Conservation (phyloP, 2,329 filamentous ascomycete species). For the Phyllosticta citrichinensis region DNA sequence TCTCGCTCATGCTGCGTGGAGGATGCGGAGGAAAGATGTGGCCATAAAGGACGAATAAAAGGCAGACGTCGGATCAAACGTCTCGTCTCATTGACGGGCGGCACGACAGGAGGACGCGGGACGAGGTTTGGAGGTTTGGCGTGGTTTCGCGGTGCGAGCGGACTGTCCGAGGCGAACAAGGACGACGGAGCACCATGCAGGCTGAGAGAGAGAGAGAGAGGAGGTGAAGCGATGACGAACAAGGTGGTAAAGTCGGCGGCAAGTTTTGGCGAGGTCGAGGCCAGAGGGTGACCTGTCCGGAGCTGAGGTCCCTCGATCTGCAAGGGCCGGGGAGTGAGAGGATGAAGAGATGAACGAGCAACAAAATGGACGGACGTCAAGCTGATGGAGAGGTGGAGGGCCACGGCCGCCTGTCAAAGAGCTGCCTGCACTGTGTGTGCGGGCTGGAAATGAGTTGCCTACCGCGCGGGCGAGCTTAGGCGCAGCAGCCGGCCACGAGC, state of each 20-base stretch:
- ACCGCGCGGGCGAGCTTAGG: too few species aligned
- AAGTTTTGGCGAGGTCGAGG: background rate
- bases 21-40: background rate
- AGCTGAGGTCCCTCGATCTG: background rate
- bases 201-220: background rate
- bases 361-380: too few species aligned
- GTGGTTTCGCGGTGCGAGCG: slow-evolving; percentile 4
- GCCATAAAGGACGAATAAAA: background rate
- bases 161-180: slow-evolving; percentile 9
- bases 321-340: background rate
- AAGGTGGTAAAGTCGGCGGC: background rate
- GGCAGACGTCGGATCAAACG: background rate
- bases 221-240: background rate
- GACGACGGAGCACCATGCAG: background rate
- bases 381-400: too few species aligned
- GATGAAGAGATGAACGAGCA: too few species aligned
- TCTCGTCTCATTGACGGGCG: background rate
- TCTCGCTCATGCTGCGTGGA: slow-evolving; percentile 12
- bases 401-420: too few species aligned
- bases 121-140: slow-evolving; percentile 8
- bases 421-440: too few species aligned
- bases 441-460: too few species aligned
- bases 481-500: too few species aligned
- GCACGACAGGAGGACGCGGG: slow-evolving; percentile 7
- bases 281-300: background rate